phyloP scores from a whole-genome alignment of 495 filamentous ascomycete species.

The Podospora conica region DNA sequence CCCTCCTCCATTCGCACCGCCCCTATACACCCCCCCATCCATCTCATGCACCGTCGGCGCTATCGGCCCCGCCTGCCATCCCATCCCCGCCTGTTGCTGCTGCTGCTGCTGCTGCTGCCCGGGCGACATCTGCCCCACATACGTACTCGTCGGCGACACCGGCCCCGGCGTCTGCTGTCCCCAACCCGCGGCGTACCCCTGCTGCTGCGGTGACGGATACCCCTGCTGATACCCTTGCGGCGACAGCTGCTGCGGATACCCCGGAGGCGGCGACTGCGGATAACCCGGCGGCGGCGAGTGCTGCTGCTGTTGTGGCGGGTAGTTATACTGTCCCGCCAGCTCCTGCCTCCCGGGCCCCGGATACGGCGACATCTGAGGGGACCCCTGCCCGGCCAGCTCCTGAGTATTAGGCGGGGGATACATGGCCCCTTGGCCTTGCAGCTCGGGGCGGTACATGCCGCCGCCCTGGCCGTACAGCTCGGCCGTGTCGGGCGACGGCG shows the following conservation, averaged over 20 bases:
- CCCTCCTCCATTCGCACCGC: conserved; percentile 2
- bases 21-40: conserved; percentile 22
- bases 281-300: conserved; percentile 20
- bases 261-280: conserved; percentile 6
- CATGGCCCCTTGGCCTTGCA: conserved; percentile 9
- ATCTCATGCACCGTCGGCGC: conserved; percentile 33
- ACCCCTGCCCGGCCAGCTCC: conserved; percentile 9
- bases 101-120: conserved; percentile 21
- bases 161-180: neutral
- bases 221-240: conserved; percentile 4
- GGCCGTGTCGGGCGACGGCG: conserved; percentile 12
- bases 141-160: conserved; percentile 2
- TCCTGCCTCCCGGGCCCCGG: neutral
- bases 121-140: conserved; percentile 2
- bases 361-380: neutral
- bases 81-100: conserved; percentile 16
- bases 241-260: neutral
- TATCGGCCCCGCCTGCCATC: conserved; percentile 39
- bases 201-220: neutral
- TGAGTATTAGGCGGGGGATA: conserved; percentile 11
- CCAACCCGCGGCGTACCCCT: neutral
- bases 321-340: conserved; percentile 16
- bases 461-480: conserved; percentile 20
- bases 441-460: conserved; percentile 10
- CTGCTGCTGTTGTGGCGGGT: conserved; percentile 5